phyloP scores from a whole-genome alignment of 1,284 basidiomycete genomes.

The Microbotryum lychnidis-dioicae region DNA sequence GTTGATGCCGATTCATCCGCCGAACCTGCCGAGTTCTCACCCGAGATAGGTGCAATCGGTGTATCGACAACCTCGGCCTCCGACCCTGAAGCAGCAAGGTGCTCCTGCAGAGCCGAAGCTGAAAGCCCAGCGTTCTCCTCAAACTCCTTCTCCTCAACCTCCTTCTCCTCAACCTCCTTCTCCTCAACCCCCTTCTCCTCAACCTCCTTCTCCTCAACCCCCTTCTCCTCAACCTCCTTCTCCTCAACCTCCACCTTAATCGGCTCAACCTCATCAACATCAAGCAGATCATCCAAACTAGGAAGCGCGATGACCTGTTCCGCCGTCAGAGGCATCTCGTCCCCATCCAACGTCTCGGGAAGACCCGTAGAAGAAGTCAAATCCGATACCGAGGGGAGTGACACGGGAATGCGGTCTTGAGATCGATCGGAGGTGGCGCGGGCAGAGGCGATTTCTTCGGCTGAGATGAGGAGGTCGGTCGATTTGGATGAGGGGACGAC shows the following conservation, averaged over 20 bases:
- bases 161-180: background rate
- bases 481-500: conserved; percentile 1
- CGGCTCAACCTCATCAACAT: conserved; percentile 17
- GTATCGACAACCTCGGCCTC: conserved; percentile 15
- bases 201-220: background rate
- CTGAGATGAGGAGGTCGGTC: conserved; percentile 12
- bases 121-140: background rate
- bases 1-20: too few species aligned
- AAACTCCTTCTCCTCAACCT: background rate
- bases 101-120: background rate
- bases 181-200: background rate
- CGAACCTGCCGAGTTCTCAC: too few species aligned
- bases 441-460: conserved; percentile 5
- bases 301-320: conserved; percentile 14
- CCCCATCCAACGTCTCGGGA: background rate
- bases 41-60: too few species aligned
- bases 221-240: background rate
- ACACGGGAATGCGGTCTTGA: conserved; percentile 4
- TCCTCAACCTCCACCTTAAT: background rate
- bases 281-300: conserved; percentile 12
- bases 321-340: conserved; percentile 10
- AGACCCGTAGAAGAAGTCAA: background rate
- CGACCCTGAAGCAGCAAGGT: conserved; percentile 20
- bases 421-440: background rate
- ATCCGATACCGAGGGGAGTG: background rate